phyloP scores from a whole-genome alignment of 352 stramenopile genomes.

The Proteromonas lacertae region DNA sequence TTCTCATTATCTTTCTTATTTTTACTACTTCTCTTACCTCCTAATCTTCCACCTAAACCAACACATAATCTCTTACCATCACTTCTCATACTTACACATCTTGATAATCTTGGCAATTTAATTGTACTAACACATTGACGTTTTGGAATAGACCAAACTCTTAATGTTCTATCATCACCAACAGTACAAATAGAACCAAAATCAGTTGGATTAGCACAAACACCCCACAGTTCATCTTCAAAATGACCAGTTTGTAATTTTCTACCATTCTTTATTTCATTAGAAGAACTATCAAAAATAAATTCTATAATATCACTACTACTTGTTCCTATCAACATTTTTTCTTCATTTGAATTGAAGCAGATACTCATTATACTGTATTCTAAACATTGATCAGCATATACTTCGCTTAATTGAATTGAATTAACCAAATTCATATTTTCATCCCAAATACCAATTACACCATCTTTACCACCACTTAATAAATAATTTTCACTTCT shows the following conservation, averaged over 20 bases:
- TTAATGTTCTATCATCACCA: slow-evolving; percentile 34
- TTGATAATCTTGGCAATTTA: slow-evolving; percentile 18
- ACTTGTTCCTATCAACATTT: slow-evolving; percentile 6
- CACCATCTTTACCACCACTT: slow-evolving; percentile 13
- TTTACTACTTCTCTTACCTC: background rate
- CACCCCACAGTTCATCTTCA: slow-evolving; percentile 23
- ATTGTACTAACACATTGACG: slow-evolving; percentile 6
- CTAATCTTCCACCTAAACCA: slow-evolving; percentile 10
- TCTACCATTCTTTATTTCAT: slow-evolving; percentile 7
- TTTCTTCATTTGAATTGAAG: slow-evolving; percentile 2
- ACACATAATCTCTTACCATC: slow-evolving; percentile 41
- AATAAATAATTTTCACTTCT: slow-evolving; percentile 8
- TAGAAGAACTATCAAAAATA: slow-evolving; percentile 10
- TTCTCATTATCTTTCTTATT: slow-evolving; percentile 24
- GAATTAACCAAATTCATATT: slow-evolving; percentile 5
- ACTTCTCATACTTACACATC: slow-evolving; percentile 18
- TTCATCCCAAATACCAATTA: slow-evolving; percentile 10
- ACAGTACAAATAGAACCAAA: slow-evolving; percentile 33
- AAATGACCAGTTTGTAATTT: background rate
- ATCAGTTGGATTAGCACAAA: slow-evolving; percentile 32
- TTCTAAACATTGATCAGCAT: slow-evolving; percentile 1
- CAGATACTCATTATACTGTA: slow-evolving; percentile 4
- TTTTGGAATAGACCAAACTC: slow-evolving; percentile 33
- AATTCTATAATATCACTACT: slow-evolving; percentile 16
- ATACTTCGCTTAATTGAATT: slow-evolving; percentile 8